These are phyloP conservation scores for Monosporascus cannonballus DNA, from an alignment of 2,329 filamentous ascomycete species.

Conservation along the genomic window DNA sequence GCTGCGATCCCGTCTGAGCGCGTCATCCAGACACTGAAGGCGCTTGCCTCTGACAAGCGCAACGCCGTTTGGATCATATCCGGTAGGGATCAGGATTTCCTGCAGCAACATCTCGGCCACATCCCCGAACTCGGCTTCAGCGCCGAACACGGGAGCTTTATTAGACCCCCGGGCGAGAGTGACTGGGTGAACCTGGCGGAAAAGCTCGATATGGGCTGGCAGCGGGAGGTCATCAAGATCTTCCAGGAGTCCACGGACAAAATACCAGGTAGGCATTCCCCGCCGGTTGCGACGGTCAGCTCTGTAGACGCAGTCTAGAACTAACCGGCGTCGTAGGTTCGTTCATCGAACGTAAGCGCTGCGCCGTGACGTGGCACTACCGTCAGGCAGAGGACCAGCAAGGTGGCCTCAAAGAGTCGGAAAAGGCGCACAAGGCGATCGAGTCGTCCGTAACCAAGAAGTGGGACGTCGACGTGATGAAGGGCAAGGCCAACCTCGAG, in stretches of 20 bases:
- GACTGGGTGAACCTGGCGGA: constrained; percentile 88
- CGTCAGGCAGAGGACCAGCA: constrained; percentile 76
- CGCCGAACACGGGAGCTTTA: constrained; percentile 95
- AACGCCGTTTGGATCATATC: constrained; percentile 99
- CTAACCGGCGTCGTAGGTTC: constrained; percentile 50
- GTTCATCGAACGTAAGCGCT: constrained; percentile 90
- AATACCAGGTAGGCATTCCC: constrained; percentile 60
- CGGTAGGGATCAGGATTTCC: constrained; percentile 85
- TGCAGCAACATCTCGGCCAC: constrained; percentile 88
- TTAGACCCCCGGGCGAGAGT: constrained; percentile 68
- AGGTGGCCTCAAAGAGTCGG: constrained; percentile 72
- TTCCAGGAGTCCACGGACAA: constrained; percentile 87
- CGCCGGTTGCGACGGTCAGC: background rate
- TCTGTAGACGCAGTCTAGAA: background rate
- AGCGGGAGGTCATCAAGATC: constrained; percentile 72
- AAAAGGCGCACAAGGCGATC: constrained; percentile 75
- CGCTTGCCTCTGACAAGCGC: constrained; percentile 68
- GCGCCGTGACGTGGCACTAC: constrained; percentile 96
- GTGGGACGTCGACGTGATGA: constrained; percentile 95
- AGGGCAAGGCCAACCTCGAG: constrained; percentile 93
- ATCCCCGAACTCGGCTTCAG: constrained; percentile 86
- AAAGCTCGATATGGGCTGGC: constrained; percentile 86
- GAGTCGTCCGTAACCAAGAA: constrained; percentile 68
- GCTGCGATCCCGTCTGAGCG: constrained; percentile 82
- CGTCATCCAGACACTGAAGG: constrained; percentile 72